These are phyloP conservation scores for Colletotrichum spinosum DNA, from an alignment of 2,329 filamentous ascomycete species.

Conservation along the genomic window DNA sequence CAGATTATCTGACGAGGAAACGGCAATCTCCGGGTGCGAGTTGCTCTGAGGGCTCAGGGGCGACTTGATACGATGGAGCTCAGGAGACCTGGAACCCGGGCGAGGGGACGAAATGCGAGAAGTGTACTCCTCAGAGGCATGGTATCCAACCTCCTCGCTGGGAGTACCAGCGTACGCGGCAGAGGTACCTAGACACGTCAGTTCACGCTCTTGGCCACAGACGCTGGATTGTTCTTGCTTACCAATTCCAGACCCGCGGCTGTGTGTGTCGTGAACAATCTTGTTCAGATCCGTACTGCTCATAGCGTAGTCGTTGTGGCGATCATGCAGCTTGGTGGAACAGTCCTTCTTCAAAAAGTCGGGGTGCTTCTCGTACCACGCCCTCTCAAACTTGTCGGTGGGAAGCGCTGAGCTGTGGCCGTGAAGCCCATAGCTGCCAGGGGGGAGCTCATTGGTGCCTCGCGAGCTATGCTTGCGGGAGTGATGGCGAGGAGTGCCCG, in stretches of 20 bases:
- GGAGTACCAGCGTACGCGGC: conserved; percentile 78
- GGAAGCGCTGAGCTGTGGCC: conserved; percentile 75
- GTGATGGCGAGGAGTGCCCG: conserved; percentile 64
- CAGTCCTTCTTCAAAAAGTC: conserved; percentile 82
- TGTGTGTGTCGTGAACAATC: conserved; percentile 81
- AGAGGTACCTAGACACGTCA: conserved; percentile 68
- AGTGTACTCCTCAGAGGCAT: conserved; percentile 86
- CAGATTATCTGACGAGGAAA: conserved; percentile 30
- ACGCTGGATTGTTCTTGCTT: conserved; percentile 41
- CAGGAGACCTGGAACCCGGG: conserved; percentile 57
- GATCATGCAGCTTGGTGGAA: conserved; percentile 65
- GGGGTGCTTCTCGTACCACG: conserved; percentile 93
- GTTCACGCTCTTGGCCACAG: not conserved
- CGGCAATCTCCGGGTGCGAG: conserved; percentile 39
- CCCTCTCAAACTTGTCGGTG: conserved; percentile 86
- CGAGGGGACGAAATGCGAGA: conserved; percentile 80
- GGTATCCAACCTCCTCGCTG: conserved; percentile 90
- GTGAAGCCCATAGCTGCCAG: conserved; percentile 93
- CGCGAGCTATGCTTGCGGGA: conserved; percentile 78
- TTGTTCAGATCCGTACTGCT: conserved; percentile 91
- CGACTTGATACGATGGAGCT: conserved; percentile 47
- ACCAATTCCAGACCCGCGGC: conserved; percentile 64
- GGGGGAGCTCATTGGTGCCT: conserved; percentile 76
- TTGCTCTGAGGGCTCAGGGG: conserved; percentile 43
- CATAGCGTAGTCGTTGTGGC: conserved; percentile 80